A percentile compares a stretch with the other conserved stretches of the same genome.
These are phyloP conservation scores for Eucalyptus curtisii DNA, from an alignment of 345 rosid genomes.

Conservation along the genomic window DNA sequence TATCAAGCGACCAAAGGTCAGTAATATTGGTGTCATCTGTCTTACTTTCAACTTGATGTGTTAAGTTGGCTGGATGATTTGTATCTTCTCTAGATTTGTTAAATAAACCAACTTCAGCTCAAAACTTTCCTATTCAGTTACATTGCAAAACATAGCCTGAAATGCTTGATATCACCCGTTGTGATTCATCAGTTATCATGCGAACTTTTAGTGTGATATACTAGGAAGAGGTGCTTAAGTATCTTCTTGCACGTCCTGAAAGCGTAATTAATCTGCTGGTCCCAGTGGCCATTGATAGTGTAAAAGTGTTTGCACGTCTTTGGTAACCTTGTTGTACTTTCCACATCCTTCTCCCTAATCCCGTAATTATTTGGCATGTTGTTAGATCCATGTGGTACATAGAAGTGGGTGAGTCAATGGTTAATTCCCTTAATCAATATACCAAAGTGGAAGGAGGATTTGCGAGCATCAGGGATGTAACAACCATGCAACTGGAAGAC, in stretches of 20 bases:
- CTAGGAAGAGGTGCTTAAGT: not conserved
- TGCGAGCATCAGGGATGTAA: slow-evolving; percentile 87
- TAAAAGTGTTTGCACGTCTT: not conserved
- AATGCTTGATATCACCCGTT: not conserved
- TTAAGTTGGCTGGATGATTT: rapidly evolving
- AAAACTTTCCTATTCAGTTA: not conserved
- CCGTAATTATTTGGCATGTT: not conserved
- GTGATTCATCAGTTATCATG: not conserved
- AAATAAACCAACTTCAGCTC: not conserved
- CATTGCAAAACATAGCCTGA: not conserved
- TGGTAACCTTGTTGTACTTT: not conserved
- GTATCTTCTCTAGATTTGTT: not conserved
- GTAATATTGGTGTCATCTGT: not conserved
- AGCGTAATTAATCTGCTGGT: not conserved
- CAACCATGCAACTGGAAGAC: slow-evolving; percentile 93
- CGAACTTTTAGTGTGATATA: not conserved
- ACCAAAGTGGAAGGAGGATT: slow-evolving; percentile 88
- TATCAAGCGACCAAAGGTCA: slow-evolving; percentile 98
- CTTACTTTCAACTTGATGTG: not conserved
- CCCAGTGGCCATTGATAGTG: not conserved
- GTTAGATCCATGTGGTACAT: slow-evolving; percentile 91
- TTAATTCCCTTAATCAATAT: slow-evolving; percentile 66
- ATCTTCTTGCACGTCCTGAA: not conserved
- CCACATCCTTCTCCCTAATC: not conserved
- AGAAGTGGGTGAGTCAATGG: slow-evolving; percentile 87